A percentile compares a stretch with the other conserved stretches of the same genome.
These are phyloP conservation scores for Ceratonia siliqua DNA, from an alignment of 306 rosid genomes.

Conservation along the genomic window DNA sequence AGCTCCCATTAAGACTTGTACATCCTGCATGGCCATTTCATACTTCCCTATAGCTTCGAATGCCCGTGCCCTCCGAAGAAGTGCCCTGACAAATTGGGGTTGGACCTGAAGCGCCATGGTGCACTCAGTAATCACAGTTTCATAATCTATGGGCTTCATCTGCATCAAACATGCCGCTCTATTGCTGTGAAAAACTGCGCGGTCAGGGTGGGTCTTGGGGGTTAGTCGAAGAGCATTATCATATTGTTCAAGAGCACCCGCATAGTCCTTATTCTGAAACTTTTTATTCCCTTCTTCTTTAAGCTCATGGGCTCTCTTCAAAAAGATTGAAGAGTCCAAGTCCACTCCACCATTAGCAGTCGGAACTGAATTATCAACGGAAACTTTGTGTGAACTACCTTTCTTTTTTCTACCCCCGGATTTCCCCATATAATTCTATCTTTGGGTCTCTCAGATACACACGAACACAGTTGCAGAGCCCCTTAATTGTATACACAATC, in stretches of 20 bases:
- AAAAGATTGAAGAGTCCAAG: constrained; percentile 72
- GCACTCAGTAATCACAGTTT: constrained; percentile 86
- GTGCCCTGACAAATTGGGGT: constrained; percentile 78
- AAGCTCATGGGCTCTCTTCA: constrained; percentile 91
- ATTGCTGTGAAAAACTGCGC: constrained; percentile 92
- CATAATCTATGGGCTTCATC: constrained; percentile 90
- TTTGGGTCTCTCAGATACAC: neutral
- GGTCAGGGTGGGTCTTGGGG: constrained; percentile 77
- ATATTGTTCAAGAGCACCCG: constrained; percentile 87
- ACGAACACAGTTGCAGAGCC: neutral
- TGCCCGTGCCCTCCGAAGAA: constrained; percentile 83
- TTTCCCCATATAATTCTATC: constrained; percentile 70
- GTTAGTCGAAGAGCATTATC: constrained; percentile 81
- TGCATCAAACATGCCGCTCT: constrained; percentile 95
- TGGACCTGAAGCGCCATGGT: constrained; percentile 89
- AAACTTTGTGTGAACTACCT: constrained; percentile 61
- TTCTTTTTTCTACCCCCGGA: constrained; percentile 90
- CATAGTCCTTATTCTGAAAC: constrained; percentile 80
- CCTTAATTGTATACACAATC: neutral
- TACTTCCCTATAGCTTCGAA: constrained; percentile 81
- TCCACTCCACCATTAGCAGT: constrained; percentile 67
- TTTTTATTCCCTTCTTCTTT: constrained; percentile 89
- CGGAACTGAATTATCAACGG: constrained; percentile 48
- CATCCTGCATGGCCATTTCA: constrained; percentile 87
- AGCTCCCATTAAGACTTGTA: constrained; percentile 68